Percentiles rank a stretch among this genome's conserved stretches.
phyloP scores from a whole-genome alignment of 805 yeast genomes.

The Monosporozyma aquatica region DNA sequence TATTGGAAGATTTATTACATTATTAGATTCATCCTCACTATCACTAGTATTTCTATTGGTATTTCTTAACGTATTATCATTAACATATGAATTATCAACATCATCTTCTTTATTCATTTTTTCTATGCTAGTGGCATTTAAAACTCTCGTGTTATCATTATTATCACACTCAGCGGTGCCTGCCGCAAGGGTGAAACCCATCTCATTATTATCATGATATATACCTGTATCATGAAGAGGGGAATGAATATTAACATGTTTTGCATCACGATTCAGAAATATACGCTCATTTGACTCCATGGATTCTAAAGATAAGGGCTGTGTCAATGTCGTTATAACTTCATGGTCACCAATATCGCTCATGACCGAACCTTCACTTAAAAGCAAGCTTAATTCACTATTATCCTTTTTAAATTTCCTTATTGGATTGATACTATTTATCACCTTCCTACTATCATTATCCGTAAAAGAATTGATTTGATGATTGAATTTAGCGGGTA shows the following conservation, averaged over 20 bases:
- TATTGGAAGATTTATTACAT: slow-evolving; percentile 53
- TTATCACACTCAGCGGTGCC: no score
- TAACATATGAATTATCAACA: not conserved
- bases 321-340: slow-evolving; percentile 25
- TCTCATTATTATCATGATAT: slow-evolving; percentile 1
- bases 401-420: not conserved
- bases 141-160: no score
- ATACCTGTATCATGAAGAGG: slow-evolving; percentile 3
- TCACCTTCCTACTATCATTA: not conserved
- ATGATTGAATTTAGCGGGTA: slow-evolving; percentile 6
- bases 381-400: slow-evolving; percentile 14
- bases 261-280: not conserved
- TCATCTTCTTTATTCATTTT: not conserved
- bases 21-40: slow-evolving; percentile 15
- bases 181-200: no score
- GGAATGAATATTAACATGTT: not conserved
- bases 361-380: slow-evolving; percentile 20
- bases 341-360: slow-evolving; percentile 10
- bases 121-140: not conserved
- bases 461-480: no score
- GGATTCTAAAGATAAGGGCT: slow-evolving; percentile 54
- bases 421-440: not conserved
- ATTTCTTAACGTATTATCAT: not conserved
- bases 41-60: not conserved
- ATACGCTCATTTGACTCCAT: slow-evolving; percentile 2